Base-by-base conservation (phyloP, 768 basidiomycete genomes). In the Tulasnella sp. region DNA sequence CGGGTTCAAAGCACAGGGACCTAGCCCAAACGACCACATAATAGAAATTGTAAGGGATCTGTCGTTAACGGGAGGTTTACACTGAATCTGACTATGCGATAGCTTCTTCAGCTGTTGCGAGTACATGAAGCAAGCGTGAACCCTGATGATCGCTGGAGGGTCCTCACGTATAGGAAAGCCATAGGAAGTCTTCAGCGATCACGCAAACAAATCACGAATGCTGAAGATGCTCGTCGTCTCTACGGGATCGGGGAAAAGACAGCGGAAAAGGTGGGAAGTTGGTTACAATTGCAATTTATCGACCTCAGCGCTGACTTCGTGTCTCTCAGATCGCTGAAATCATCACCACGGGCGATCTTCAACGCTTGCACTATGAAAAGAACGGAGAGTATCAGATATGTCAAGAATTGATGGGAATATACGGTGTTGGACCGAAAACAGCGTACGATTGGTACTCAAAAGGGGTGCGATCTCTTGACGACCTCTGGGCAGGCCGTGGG, bases 391-490 rank as follows among this genome's bases (percentile, higher is more conserved):
- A 90, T 1, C 29, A 12, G 32, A 84, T 84, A 0, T 83, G 84
- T 2, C 80, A 82, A 29, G 62, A 87, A 11, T 95, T 96, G 77
- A 85, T 86, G 69, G 90, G 91, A 8, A 89, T 97, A 52, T 95
- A 95, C 76, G 93, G 91, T 37, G 92, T 95, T 72, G 94, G 94
- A 14, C 84, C 83, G 70, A 79, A 81, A 11, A 89, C 83, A 52
- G 92, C 94, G 1, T 84, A 84, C 73, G 81, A 86, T 76, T 93
- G 94, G 88, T 94, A 89, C 78, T 78, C 83, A 22, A 84, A 82
- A 22, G 95, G 95, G 0, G 90, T 91, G 65, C 84, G 92, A 67
- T 90, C 88, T 3, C 83, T 97, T 37, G 87, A 89, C 9, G 94
- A 98, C 76, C 79, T 97, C 41, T 78, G 79, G 72, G 80, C 81